Evolutionary conservation across 257 asterid genomes (phyloP), one percentile per base, ranked within the genome.

Genomic region (Nicotiana tabacum): DNA sequence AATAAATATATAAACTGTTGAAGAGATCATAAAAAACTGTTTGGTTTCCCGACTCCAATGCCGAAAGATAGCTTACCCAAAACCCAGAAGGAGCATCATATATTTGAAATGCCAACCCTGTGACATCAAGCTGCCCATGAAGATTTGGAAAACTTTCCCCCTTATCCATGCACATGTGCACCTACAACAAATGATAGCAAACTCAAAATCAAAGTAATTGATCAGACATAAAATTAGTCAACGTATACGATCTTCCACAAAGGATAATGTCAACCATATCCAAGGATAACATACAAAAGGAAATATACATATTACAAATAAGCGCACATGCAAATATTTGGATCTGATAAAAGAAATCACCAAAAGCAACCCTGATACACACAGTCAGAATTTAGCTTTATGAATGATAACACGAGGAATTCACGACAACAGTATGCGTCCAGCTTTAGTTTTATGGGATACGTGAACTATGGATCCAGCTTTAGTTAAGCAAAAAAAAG

Each of bases 81-180:
- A 96, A 94, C 65, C 88, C 24, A 67, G 99, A 96, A 66, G 98
- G 98, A 83, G 98, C 90, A 86, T 96, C 99, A 85, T 92, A 87
- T 88, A 96, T 91, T 77, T 93, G 93, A 88, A 96, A 96, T 81
- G 88, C 91, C 92, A 94, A 85, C 83, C 98, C 98, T 46, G 98
- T 91, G 64, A 93, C 97, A 88, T 96, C 98, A 88, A 96, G 97
- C 92, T 96, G 98, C 87, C 99, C 99, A 82, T 96, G 97, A 86
- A 96, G 95, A 86, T 93, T 96, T 61, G 98, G 98, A 90, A 96
- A 96, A 9, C 90, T 92, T 84, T 96, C 99, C 81, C 98, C 98
- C 83, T 77, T 88, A 46, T 98, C 95, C 99, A 96, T 94, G 94
- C 99, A 96, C 87, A 96, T 91, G 88, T 96, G 99, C 90, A 96